A percentile compares a stretch with the other conserved stretches of the same genome.
Conservation (phyloP, 805 yeast species). For the Candida michaelii region DNA sequence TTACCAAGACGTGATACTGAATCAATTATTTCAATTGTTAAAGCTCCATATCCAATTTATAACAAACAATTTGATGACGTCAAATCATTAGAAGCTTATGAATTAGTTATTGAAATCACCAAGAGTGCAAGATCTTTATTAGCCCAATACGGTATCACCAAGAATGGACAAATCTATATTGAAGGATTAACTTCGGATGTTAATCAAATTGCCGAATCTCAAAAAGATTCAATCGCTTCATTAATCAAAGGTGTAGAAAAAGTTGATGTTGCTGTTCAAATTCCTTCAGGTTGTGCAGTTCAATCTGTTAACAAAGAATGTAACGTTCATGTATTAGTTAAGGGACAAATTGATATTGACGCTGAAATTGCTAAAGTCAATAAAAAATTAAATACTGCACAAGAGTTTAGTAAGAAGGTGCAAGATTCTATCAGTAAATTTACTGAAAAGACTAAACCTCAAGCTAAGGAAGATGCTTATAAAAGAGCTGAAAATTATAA, state of each 20-base stretch:
- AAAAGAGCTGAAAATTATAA: constrained; percentile 64
- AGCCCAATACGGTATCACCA: constrained; percentile 84
- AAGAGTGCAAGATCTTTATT: constrained; percentile 89
- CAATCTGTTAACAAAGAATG: constrained; percentile 77
- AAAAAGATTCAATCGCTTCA: constrained; percentile 84
- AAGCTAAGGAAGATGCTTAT: constrained; percentile 75
- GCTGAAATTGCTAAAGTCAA: constrained; percentile 83
- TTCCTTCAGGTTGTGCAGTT: constrained; percentile 90
- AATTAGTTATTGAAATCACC: constrained; percentile 79
- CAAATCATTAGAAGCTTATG: constrained; percentile 72
- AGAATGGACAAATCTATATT: constrained; percentile 83
- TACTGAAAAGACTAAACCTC: constrained; percentile 77
- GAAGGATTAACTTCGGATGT: constrained; percentile 57
- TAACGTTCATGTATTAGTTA: constrained; percentile 86
- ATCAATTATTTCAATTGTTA: constrained; percentile 65
- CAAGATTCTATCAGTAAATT: constrained; percentile 81
- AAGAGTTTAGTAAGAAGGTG: constrained; percentile 58
- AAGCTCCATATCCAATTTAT: constrained; percentile 77
- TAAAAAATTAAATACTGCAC: constrained; percentile 69
- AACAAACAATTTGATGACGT: constrained; percentile 59
- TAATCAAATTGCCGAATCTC: constrained; percentile 57
- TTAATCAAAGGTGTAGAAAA: constrained; percentile 87
- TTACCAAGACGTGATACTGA: constrained; percentile 84
- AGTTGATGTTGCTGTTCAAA: constrained; percentile 57
- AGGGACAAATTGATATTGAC: constrained; percentile 92